Base-by-base conservation (phyloP, 441 rosid genomes). In the Corymbia citriodora region DNA sequence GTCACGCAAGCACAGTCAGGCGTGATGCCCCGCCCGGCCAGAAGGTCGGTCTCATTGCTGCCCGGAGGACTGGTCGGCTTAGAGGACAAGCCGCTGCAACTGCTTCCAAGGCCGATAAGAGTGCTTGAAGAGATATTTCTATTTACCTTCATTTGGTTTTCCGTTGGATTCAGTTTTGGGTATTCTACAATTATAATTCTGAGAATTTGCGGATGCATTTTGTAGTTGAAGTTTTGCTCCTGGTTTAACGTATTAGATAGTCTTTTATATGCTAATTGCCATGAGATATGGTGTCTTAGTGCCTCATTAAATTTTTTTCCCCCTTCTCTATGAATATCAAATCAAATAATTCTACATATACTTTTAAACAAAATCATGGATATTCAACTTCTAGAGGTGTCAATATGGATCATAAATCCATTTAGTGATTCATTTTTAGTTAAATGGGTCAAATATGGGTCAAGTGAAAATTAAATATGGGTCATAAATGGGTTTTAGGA, bases 331-430 rank as follows among this genome's bases (percentile, higher is more conserved):
- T 15, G 14, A n/a, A 65, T 31, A n/a, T 27, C 15, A 65, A 7
- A 15, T 65, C 0, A 16, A 4, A n/a, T 7, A 15, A n/a, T 31
- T 1, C 0, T n/a, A n/a, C 40, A 13, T 14, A 8, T 65, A 0
- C 10, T n/a, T n/a, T 65, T 65, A 10, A 65, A 29, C 19, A 9
- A 65, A 65, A 0, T 25, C 72, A 7, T n/a, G 36, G 10, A 63
- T 65, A 25, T n/a, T 14, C 19, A 29, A 29, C n/a, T n/a, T n/a
- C n/a, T n/a, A n/a, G n/a, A n/a, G n/a, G n/a, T n/a, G n/a, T n/a
- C n/a, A n/a, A n/a, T n/a, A n/a, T n/a, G n/a, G n/a, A n/a, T n/a
- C n/a, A n/a, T n/a, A n/a, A n/a, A n/a, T n/a, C n/a, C n/a, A n/a
- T n/a, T n/a, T n/a, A n/a, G n/a, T n/a, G n/a, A n/a, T n/a, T n/a